Base-by-base conservation (phyloP, 2,329 filamentous ascomycete species). In the Aspergillus fijiensis region DNA sequence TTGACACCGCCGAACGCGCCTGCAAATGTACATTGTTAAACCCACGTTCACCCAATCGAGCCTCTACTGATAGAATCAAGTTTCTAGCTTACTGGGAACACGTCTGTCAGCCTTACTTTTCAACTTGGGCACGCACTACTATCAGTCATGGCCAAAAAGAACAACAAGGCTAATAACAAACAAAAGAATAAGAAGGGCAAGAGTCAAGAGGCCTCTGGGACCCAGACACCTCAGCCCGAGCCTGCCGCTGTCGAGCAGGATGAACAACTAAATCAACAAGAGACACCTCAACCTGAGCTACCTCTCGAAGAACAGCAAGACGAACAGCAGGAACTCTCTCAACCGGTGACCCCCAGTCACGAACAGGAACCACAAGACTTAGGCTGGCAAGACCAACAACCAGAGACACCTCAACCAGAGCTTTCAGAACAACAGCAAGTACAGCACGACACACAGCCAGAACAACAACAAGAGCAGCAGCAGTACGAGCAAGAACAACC, bases 171-270 rank as follows among this genome's bases (percentile, higher is more conserved):
- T 49, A 61, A 59, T 49, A 61, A 47, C 52, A 73, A 72, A 62
- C 64, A 67, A 62, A 73, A 73, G 66, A 67, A 67, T 72, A 74
- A 74, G 63, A 74, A 73, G 70, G 60, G 57, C 51, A 74, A 74
- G 67, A 65, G 52, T 54, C 70, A 73, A 60, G 72, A 74, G 51
- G 57, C 53, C 42, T 60, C 66, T 59, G 70, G 69, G 54, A 62
- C 61, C 57, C 71, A 71, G 55, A 66, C 69, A 57, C 62, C 63
- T 61, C 67, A 64, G 55, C 35, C 62, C 21, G 64, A 69, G 51
- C 67, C 67, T 49, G 57, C 67, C 59, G 59, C 64, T 57, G 60
- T 65, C 65, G 65, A 59, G 60, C 65, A 69, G 55, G 57, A 65
- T 35, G 58, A 61, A 60, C 66, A 64, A 57, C 31, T 56, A 55